Conservation (phyloP, 352 stramenopile genomes). For the Pythium utonaiense region DNA sequence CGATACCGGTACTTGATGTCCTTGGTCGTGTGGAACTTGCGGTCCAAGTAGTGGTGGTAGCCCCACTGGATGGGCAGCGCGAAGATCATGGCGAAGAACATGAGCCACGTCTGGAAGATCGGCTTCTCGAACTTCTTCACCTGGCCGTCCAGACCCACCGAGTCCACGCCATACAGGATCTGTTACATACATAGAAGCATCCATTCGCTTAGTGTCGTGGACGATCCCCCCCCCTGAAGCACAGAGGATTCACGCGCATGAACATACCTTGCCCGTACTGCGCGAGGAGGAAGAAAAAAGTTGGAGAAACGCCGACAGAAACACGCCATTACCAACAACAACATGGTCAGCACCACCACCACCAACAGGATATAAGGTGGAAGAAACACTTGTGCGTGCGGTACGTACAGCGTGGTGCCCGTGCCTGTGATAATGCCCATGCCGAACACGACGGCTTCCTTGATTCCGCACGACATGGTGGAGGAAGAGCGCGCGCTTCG, state of each 20-base stretch:
- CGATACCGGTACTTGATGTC: slow-evolving; percentile 69
- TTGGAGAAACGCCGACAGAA: not conserved
- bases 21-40: slow-evolving; percentile 56
- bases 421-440: slow-evolving; percentile 82
- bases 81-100: slow-evolving; percentile 96
- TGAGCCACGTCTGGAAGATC: slow-evolving; percentile 95
- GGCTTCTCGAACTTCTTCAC: slow-evolving; percentile 93
- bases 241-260: not conserved
- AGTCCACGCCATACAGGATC: slow-evolving; percentile 92
- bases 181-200: slow-evolving; percentile 36
- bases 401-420: slow-evolving; percentile 75
- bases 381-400: not conserved
- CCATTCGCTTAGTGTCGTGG: not conserved
- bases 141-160: slow-evolving; percentile 82
- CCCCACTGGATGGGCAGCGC: slow-evolving; percentile 90
- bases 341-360: not conserved
- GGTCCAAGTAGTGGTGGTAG: slow-evolving; percentile 78
- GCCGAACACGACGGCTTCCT: slow-evolving; percentile 72
- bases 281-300: not conserved
- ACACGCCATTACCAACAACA: not conserved
- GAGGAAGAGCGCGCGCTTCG: not conserved
- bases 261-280: slow-evolving; percentile 63
- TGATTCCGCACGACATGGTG: slow-evolving; percentile 75
- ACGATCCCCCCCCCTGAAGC: too few relatives aligned
- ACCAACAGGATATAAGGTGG: not conserved